Evolutionary conservation across 2,329 filamentous ascomycete species (phyloP).

Genomic region (Metarhizium sp.): DNA sequence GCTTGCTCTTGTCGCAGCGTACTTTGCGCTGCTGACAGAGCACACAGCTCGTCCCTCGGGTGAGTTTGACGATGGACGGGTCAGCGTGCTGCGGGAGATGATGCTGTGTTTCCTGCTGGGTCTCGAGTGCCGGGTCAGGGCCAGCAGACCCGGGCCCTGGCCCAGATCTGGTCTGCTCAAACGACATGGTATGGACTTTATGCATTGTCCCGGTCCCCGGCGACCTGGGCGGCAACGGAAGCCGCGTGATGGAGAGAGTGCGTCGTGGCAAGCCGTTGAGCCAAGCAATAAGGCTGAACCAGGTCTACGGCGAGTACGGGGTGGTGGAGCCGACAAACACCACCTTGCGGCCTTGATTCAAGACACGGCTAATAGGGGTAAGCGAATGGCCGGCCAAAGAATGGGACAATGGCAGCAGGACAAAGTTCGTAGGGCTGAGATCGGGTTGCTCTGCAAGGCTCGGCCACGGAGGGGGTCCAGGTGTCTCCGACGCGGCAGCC

Average conservation of each 20-base stretch:
- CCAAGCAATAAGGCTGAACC: no score
- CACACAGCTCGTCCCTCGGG: conserved; percentile 55
- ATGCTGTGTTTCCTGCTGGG: conserved; percentile 10
- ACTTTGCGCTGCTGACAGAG: conserved; percentile 70
- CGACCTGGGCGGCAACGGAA: background rate
- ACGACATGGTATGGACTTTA: conserved; percentile 5
- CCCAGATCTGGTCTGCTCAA: conserved; percentile 3
- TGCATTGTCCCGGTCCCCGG: background rate
- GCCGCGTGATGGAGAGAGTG: background rate
- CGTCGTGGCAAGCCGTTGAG: background rate
- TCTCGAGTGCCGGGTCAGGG: conserved; percentile 2
- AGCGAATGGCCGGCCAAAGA: no score
- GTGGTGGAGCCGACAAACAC: no score
- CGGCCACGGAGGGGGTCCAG: background rate
- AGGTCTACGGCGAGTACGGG: no score
- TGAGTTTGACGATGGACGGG: conserved; percentile 41
- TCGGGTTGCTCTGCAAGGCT: background rate
- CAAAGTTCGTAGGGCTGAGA: no score
- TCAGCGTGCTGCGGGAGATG: conserved; percentile 22
- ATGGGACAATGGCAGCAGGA: no score
- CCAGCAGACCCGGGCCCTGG: conserved; percentile 8
- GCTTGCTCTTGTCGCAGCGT: conserved; percentile 63
- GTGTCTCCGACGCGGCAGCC: background rate
- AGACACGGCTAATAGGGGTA: no score
- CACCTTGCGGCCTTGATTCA: no score